Evolutionary conservation across 176 grass and related monocot species (phyloP).

Genomic region (Phyllostachys edulis): DNA sequence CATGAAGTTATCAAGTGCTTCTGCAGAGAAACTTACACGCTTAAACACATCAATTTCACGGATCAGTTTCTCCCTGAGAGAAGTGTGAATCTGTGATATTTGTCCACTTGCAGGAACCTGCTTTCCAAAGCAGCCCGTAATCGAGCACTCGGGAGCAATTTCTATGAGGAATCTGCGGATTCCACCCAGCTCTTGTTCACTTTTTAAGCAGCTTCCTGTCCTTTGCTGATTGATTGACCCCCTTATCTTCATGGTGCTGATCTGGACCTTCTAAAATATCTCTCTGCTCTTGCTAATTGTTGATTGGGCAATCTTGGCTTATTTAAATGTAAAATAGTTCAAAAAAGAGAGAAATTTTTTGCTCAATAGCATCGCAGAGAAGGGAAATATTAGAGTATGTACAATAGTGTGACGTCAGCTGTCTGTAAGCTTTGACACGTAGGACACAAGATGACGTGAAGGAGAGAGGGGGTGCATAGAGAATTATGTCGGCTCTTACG

Average conservation of each 20-base stretch:
- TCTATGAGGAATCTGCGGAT: not conserved
- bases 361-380: too few relatives aligned
- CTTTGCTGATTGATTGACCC: not conserved
- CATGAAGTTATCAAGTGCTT: not conserved
- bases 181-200: not conserved
- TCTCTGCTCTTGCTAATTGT: not conserved
- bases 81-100: not conserved
- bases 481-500: too few relatives aligned
- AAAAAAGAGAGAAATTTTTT: too few relatives aligned
- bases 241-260: not conserved
- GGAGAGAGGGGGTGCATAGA: too few relatives aligned
- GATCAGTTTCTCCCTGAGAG: not conserved
- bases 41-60: not conserved
- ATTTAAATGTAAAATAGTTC: not conserved
- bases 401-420: too few relatives aligned
- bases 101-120: not conserved
- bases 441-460: too few relatives aligned
- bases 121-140: not conserved
- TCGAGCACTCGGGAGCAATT: conserved; percentile 15
- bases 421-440: too few relatives aligned
- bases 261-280: conserved; percentile 34
- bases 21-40: not conserved
- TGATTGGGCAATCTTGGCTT: not conserved
- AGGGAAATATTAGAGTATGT: too few relatives aligned
- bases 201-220: conserved; percentile 20